Conservation (phyloP, 225 moss, liverwort and hornwort species). For the Pleurozium schreberi region DNA sequence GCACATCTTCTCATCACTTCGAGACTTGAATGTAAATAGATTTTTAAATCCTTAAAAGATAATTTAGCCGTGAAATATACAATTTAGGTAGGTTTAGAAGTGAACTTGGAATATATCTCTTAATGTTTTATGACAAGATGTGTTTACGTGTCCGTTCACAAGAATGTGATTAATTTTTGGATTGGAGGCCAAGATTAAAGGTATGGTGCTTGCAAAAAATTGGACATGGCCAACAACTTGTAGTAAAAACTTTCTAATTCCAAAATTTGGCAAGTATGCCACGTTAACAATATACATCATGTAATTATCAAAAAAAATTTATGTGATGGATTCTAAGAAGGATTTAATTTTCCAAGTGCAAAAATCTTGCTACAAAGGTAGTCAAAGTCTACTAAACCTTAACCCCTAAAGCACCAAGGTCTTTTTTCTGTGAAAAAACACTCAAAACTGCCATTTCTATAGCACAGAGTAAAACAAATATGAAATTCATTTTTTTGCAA, state of each 20-base stretch:
- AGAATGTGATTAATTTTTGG: background rate
- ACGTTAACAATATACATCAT: too few species aligned
- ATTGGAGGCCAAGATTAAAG: background rate
- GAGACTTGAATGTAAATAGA: background rate
- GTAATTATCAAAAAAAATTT: too few species aligned
- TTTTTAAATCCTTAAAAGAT: background rate
- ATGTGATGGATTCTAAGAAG: too few species aligned
- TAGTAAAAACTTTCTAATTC: background rate
- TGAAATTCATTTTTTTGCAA: too few species aligned
- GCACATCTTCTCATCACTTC: background rate
- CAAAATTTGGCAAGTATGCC: too few species aligned
- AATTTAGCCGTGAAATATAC: background rate
- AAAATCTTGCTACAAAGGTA: too few species aligned
- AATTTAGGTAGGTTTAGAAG: background rate
- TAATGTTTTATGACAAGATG: background rate
- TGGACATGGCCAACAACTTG: accelerated
- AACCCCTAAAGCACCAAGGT: too few species aligned
- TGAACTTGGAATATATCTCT: background rate
- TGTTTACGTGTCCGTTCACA: background rate
- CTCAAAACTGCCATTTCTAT: too few species aligned
- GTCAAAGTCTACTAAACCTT: too few species aligned
- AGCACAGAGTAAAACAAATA: too few species aligned
- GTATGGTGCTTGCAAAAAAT: background rate
- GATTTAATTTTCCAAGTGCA: too few species aligned
- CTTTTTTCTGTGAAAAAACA: too few species aligned